A percentile compares a stretch with the other conserved stretches of the same genome.
Conservation (phyloP, 768 basidiomycete species). For the Mycena amicta region DNA sequence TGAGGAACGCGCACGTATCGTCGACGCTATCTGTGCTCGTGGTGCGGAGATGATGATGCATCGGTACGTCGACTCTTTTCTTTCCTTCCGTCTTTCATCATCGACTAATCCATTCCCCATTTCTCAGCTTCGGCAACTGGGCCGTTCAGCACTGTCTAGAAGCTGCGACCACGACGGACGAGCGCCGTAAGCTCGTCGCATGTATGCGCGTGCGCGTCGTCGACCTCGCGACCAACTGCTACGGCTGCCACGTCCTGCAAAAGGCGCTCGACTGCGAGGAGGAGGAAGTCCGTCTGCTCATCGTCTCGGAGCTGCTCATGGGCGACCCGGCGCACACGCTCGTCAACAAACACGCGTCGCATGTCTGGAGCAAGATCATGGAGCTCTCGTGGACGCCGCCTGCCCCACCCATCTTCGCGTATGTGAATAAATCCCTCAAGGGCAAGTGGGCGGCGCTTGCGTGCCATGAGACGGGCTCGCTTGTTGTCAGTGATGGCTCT, state of each 20-base stretch:
- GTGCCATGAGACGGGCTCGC: slow-evolving; percentile 88
- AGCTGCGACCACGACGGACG: slow-evolving; percentile 72
- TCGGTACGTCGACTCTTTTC: slow-evolving; percentile 52
- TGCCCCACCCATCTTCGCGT: slow-evolving; percentile 86
- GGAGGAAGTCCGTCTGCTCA: slow-evolving; percentile 71
- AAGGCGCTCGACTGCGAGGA: slow-evolving; percentile 92
- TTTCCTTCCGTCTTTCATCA: background rate
- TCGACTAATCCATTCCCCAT: too few relatives aligned
- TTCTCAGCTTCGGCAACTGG: slow-evolving; percentile 91
- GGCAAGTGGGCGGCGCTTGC: slow-evolving; percentile 90
- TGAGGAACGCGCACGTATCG: slow-evolving; percentile 78
- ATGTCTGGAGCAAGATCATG: slow-evolving; percentile 97
- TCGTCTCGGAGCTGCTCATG: slow-evolving; percentile 81
- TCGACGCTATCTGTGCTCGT: slow-evolving; percentile 81
- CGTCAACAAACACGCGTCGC: slow-evolving; percentile 88
- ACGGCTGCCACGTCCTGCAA: slow-evolving; percentile 87
- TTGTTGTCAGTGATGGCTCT: slow-evolving; percentile 85
- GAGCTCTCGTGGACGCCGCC: slow-evolving; percentile 86
- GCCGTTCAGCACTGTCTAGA: slow-evolving; percentile 87
- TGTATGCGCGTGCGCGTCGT: slow-evolving; percentile 89
- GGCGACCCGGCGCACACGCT: slow-evolving; percentile 86
- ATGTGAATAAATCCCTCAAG: slow-evolving; percentile 83
- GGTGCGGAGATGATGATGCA: slow-evolving; percentile 95
- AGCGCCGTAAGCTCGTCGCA: slow-evolving; percentile 77
- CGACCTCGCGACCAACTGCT: slow-evolving; percentile 86